Evolutionary conservation across 2,329 filamentous ascomycete species (phyloP).

Genomic region (Thielaviopsis euricoi): DNA sequence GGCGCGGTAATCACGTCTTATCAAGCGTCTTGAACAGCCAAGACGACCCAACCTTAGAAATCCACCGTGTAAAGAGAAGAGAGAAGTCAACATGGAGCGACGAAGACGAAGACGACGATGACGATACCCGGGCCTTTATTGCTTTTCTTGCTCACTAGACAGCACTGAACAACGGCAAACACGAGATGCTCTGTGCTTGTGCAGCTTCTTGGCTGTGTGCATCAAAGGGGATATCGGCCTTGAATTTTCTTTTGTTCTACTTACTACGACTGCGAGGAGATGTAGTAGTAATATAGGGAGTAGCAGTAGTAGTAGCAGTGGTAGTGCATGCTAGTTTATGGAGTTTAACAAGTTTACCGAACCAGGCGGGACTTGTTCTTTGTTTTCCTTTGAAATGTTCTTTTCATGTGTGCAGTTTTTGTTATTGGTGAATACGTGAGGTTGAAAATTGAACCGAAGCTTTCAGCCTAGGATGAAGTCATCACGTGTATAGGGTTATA

Average conservation of each 20-base stretch:
- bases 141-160: neutral
- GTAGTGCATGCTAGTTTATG: neutral
- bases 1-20: constrained; percentile 25
- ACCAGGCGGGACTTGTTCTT: neutral
- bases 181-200: neutral
- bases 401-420: neutral
- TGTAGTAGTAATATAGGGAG: too few relatives aligned
- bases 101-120: neutral
- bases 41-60: too few relatives aligned
- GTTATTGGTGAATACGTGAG: neutral
- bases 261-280: too few relatives aligned
- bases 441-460: neutral
- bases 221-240: neutral
- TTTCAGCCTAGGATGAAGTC: neutral
- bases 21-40: neutral
- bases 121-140: neutral
- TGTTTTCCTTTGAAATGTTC: neutral
- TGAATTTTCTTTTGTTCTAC: neutral
- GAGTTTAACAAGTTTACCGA: neutral
- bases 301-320: too few relatives aligned
- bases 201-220: neutral
- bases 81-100: neutral
- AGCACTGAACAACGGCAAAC: neutral
- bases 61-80: neutral
- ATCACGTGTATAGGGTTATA: neutral